phyloP scores from a whole-genome alignment of 345 rosid species.

The Populus deltoides region DNA sequence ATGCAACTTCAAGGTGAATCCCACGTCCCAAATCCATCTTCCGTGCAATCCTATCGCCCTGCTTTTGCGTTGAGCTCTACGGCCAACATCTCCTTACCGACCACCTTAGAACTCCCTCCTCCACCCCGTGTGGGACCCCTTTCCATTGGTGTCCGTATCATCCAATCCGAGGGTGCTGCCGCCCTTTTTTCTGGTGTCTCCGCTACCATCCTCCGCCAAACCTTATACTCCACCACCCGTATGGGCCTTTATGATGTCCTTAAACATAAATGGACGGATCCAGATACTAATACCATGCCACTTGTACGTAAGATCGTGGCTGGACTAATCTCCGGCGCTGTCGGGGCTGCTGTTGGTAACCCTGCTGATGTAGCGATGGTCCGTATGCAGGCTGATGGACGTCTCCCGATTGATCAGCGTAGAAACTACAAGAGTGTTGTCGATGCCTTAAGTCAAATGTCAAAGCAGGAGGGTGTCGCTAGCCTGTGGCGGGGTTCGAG shows the following conservation, averaged over 20 bases:
- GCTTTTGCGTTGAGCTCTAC: neutral
- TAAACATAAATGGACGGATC: neutral
- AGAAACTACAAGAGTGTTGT: slow-evolving; percentile 4
- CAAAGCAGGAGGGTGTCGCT: neutral
- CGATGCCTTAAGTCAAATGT: slow-evolving; percentile 4
- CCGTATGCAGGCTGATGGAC: slow-evolving; percentile 11
- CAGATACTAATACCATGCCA: neutral
- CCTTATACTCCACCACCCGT: slow-evolving; percentile 1
- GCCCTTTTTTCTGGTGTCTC: neutral
- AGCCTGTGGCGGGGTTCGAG: neutral
- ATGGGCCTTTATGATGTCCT: slow-evolving; percentile 3
- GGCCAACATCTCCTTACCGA: neutral
- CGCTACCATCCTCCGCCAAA: slow-evolving; percentile 3
- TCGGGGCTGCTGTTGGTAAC: neutral
- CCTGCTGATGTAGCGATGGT: neutral
- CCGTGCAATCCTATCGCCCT: neutral
- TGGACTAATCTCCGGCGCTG: neutral
- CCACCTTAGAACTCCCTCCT: neutral
- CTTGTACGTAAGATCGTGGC: neutral
- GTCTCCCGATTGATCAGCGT: neutral
- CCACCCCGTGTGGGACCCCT: neutral
- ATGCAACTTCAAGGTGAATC: slow-evolving; percentile 10
- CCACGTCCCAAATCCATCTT: neutral
- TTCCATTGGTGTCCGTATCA: neutral
- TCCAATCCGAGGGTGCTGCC: neutral